These are phyloP conservation scores for Dothiorella sarmentorum DNA, from an alignment of 2,329 filamentous ascomycete genomes.

Conservation along the genomic window DNA sequence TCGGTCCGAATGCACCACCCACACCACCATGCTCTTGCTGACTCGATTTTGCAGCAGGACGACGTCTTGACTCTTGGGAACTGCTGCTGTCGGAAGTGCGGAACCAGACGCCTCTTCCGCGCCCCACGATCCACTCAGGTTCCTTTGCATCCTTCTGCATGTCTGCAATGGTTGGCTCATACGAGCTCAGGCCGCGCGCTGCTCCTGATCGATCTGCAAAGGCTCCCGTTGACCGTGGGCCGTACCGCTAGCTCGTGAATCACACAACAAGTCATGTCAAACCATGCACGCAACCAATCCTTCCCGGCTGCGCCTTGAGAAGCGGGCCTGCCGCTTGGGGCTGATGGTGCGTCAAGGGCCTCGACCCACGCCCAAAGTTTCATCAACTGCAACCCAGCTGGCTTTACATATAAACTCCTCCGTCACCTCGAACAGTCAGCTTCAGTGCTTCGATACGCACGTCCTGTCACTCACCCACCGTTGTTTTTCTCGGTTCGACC, in stretches of 20 bases:
- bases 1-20: not conserved
- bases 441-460: not conserved
- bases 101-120: not conserved
- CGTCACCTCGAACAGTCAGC: too few species aligned
- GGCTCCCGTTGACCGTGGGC: slow-evolving; percentile 1
- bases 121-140: not conserved
- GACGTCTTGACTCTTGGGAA: not conserved
- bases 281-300: not conserved
- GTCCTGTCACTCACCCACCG: not conserved
- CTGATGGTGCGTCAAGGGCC: not conserved
- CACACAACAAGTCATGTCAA: not conserved
- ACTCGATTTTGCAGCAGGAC: too few species aligned
- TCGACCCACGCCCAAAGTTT: not conserved
- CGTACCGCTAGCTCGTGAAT: slow-evolving; percentile 13
- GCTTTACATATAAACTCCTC: not conserved
- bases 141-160: not conserved
- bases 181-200: not conserved
- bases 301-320: not conserved
- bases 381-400: not conserved
- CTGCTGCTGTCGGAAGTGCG: not conserved
- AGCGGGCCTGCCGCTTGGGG: not conserved
- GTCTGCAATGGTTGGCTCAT: not conserved
- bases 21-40: not conserved
- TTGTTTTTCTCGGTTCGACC: not conserved
- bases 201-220: not conserved